A percentile compares a stretch with the other conserved stretches of the same genome.
Evolutionary conservation across 495 filamentous ascomycete genomes (phyloP).

Genomic region (Penicillium canescens): DNA sequence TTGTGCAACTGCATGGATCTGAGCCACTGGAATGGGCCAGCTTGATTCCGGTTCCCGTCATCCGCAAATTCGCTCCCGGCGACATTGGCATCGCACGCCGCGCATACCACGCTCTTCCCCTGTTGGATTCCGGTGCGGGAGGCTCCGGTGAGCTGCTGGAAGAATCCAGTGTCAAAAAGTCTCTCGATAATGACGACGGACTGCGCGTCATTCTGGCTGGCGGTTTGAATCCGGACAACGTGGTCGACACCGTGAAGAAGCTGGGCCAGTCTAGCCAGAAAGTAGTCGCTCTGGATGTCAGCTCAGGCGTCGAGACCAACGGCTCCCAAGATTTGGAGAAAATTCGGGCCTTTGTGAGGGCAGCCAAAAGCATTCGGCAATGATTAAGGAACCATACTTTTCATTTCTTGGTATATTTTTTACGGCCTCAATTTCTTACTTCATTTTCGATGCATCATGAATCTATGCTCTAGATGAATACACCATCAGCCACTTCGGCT

Average conservation of each 20-base stretch:
- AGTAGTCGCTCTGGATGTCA: constrained; percentile 86
- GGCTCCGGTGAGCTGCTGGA: constrained; percentile 79
- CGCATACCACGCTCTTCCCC: constrained; percentile 79
- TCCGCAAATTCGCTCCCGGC: constrained; percentile 74
- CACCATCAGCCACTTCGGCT: not conserved
- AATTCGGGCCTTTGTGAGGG: constrained; percentile 77
- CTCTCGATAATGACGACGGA: constrained; percentile 61
- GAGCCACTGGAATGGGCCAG: constrained; percentile 91
- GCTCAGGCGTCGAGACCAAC: constrained; percentile 85
- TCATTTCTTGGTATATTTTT: not conserved
- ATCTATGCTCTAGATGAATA: not conserved
- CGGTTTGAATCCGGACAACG: constrained; percentile 75
- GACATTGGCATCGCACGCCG: constrained; percentile 68
- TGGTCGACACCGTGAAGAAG: constrained; percentile 58
- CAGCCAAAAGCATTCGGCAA: constrained; percentile 56
- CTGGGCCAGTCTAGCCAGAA: constrained; percentile 55
- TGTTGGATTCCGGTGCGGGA: constrained; percentile 84
- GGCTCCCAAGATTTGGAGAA: constrained; percentile 80
- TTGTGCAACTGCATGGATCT: constrained; percentile 88
- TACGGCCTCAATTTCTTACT: not conserved
- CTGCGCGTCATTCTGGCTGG: constrained; percentile 79
- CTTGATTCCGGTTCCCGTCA: constrained; percentile 85
- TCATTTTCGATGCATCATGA: not conserved
- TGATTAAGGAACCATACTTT: constrained; percentile 13
- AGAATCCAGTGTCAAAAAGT: constrained; percentile 58